Evolutionary conservation across 2,329 filamentous ascomycete genomes (phyloP).

Genomic region (Gaeumannomyces tritici): DNA sequence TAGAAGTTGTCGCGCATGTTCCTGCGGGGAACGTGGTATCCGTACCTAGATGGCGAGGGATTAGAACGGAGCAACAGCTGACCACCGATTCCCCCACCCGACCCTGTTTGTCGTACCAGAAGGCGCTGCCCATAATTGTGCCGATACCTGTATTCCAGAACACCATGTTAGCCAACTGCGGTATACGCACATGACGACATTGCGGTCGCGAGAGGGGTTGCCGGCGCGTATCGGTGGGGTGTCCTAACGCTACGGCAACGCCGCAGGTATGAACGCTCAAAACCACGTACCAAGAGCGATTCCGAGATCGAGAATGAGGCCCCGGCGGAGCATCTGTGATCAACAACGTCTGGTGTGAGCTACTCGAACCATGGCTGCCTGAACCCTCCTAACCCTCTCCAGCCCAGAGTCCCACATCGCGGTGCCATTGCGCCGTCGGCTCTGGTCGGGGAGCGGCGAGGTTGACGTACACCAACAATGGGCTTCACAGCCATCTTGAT

Average conservation of each 20-base stretch:
- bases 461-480: constrained; percentile 47
- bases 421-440: constrained; percentile 1
- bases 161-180: constrained; percentile 20
- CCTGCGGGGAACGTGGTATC: constrained; percentile 52
- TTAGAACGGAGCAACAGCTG: background rate
- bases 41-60: constrained; percentile 38
- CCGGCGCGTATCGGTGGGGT: too few relatives aligned
- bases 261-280: background rate
- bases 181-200: background rate
- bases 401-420: background rate
- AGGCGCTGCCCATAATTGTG: constrained; percentile 43
- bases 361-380: constrained; percentile 5
- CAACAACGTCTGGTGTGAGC: background rate
- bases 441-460: background rate
- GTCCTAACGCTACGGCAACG: background rate
- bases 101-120: constrained; percentile 38
- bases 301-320: constrained; percentile 45
- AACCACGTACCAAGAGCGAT: constrained; percentile 44
- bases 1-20: constrained; percentile 49
- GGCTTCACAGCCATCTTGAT: constrained; percentile 45
- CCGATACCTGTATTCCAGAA: constrained; percentile 33
- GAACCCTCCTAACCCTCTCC: background rate
- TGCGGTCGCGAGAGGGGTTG: background rate
- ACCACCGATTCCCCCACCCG: background rate
- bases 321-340: constrained; percentile 48